Percentiles rank a stretch among this genome's conserved stretches.
Conservation (phyloP, 768 basidiomycete genomes). For the Neoboletus subvelutipes region DNA sequence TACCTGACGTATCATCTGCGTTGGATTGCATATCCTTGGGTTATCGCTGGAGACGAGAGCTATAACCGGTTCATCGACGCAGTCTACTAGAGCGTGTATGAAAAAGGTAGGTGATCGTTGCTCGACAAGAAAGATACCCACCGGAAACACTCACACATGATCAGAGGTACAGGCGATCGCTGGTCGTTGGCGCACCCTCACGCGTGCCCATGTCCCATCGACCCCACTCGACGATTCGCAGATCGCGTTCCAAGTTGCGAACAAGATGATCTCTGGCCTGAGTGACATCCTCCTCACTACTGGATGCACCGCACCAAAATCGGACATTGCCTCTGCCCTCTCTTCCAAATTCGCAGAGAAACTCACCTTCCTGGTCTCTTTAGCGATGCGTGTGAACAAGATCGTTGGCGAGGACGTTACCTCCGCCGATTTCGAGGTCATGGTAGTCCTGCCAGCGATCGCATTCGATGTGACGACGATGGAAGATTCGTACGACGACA, state of each 20-base stretch:
- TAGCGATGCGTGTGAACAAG: slow-evolving; percentile 49
- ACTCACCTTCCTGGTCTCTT: slow-evolving; percentile 42
- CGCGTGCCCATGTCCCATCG: slow-evolving; percentile 32
- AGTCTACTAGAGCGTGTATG: slow-evolving; percentile 36
- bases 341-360: slow-evolving; percentile 43
- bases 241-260: slow-evolving; percentile 23
- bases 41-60: slow-evolving; percentile 28
- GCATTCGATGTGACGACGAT: slow-evolving; percentile 27
- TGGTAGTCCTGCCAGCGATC: slow-evolving; percentile 24
- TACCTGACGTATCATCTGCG: slow-evolving; percentile 26
- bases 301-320: slow-evolving; percentile 23
- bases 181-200: slow-evolving; percentile 45
- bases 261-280: slow-evolving; percentile 26
- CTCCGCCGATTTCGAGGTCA: slow-evolving; percentile 33
- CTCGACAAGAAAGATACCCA: neutral
- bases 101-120: slow-evolving; percentile 31
- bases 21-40: slow-evolving; percentile 31
- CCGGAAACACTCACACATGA: neutral
- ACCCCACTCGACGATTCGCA: slow-evolving; percentile 23
- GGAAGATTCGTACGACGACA: slow-evolving; percentile 36
- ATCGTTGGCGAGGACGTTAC: slow-evolving; percentile 32
- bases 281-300: slow-evolving; percentile 30
- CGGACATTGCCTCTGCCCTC: slow-evolving; percentile 39
- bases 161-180: slow-evolving; percentile 45
- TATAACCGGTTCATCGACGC: slow-evolving; percentile 23